Evolutionary conservation across 2,329 filamentous ascomycete genomes (phyloP), one percentile per base, ranked within the genome.

Genomic region (Tothia fuscella): DNA sequence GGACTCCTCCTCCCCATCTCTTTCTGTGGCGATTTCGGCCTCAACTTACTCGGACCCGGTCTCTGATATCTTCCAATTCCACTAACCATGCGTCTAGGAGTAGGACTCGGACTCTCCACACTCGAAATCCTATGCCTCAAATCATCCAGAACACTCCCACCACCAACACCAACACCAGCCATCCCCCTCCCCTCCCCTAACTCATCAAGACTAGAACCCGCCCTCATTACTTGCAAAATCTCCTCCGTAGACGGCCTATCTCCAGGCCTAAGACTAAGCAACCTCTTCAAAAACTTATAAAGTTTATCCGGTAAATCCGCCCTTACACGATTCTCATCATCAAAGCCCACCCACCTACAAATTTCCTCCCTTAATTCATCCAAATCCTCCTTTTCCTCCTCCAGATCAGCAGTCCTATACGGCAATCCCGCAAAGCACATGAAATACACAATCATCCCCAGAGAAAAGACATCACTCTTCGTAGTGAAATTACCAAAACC

Each of bases 381-480:
- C 4, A 95, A 70, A 49, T 96, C 87, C 56, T 98, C 91, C 42
- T 86, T 78, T 55, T 96, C 89, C 58, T 96, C 89, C 46, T 94
- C 77, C 17, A 93, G 70, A 55, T 96, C 89, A 40, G 88, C 85
- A 51, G 81, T 83, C 19, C 65, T 70, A 56, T 96, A 98, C 0
- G 91, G 91, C 9, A 98, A 70, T 35, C 80, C 74, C 2, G 82
- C 85, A 56, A 98, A 98, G 58, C 91, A 98, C 71, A 98, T 82
- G 56, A 98, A 98, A 59, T 96, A 93, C 3, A 98, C 71, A 43
- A 96, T 96, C 89, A 98, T 95, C 37, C 91, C 91, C 0, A 98
- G 67, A 1, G 88, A 95, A 60, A 98, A 98, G n/a, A 98, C 82
- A 55, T 98, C 91, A 0, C 88, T 95, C 56, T 96, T 98, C 20